Percentiles rank a stretch among this genome's conserved stretches.
These are phyloP conservation scores for Geosmithia putterillii DNA, from an alignment of 2,329 filamentous ascomycete genomes.

Conservation along the genomic window DNA sequence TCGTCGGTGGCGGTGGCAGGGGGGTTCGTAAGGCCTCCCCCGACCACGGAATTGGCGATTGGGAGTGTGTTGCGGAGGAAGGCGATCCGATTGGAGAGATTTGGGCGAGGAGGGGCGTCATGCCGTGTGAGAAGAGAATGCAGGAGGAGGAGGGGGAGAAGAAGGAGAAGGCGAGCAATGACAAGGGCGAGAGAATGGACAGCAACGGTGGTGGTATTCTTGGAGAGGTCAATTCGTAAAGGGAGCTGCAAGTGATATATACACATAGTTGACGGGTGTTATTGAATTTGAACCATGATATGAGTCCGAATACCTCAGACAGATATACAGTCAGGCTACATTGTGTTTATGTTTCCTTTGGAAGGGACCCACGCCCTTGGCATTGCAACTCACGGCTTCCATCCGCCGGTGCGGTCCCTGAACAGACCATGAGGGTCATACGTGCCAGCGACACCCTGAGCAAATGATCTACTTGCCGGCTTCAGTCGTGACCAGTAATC, in stretches of 20 bases:
- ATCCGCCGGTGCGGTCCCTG: slow-evolving; percentile 24
- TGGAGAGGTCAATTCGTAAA: too few relatives aligned
- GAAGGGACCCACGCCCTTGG: too few relatives aligned
- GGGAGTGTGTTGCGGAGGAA: slow-evolving; percentile 51
- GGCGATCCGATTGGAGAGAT: slow-evolving; percentile 60
- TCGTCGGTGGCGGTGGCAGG: slow-evolving; percentile 66
- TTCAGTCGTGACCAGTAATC: slow-evolving; percentile 27
- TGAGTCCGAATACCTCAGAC: too few relatives aligned
- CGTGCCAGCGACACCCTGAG: slow-evolving; percentile 15
- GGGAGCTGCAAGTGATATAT: too few relatives aligned
- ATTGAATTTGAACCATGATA: too few relatives aligned
- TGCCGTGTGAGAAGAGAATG: slow-evolving; percentile 16
- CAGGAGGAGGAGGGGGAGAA: slow-evolving; percentile 1
- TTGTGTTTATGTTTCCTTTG: too few relatives aligned
- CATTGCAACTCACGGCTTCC: slow-evolving; percentile 15
- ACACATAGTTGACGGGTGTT: too few relatives aligned
- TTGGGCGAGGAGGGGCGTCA: slow-evolving; percentile 33
- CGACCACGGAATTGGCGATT: slow-evolving; percentile 56
- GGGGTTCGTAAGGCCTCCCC: slow-evolving; percentile 50
- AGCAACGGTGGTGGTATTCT: not conserved
- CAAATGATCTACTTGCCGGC: slow-evolving; percentile 19
- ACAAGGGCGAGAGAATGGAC: not conserved
- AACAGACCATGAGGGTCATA: slow-evolving; percentile 26
- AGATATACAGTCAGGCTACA: too few relatives aligned
- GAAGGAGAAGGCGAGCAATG: not conserved